Conservation (phyloP, 169 alveolate species). For the Theileria annulata region DNA sequence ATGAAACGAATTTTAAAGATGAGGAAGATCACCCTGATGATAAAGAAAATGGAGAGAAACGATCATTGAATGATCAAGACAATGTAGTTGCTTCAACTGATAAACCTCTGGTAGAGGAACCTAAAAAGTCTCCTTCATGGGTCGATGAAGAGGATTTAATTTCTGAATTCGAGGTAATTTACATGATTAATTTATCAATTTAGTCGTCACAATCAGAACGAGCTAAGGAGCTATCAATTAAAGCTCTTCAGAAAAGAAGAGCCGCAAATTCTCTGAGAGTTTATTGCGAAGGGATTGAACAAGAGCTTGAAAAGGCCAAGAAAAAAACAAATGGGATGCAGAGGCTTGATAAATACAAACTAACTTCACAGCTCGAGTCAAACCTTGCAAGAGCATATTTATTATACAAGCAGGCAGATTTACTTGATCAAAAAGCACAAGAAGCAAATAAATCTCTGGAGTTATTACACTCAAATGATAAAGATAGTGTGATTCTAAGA, state of each 20-base stretch:
- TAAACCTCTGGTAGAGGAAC: conserved; percentile 32
- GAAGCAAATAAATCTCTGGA: conserved; percentile 22
- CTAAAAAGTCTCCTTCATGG: conserved; percentile 52
- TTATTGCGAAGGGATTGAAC: conserved; percentile 52
- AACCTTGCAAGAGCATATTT: conserved; percentile 49
- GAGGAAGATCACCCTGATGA: neutral
- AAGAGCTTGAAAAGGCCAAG: conserved; percentile 43
- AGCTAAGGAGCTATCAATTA: conserved; percentile 48
- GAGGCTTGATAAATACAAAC: conserved; percentile 29
- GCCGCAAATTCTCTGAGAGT: conserved; percentile 58
- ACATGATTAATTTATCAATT: neutral
- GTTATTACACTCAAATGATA: conserved; percentile 22
- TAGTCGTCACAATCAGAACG: conserved; percentile 57
- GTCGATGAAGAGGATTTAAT: conserved; percentile 53
- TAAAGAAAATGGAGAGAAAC: conserved; percentile 3
- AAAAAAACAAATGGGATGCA: conserved; percentile 34
- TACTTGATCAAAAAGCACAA: conserved; percentile 41
- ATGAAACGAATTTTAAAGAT: neutral
- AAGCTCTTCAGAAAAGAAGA: conserved; percentile 54
- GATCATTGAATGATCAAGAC: neutral
- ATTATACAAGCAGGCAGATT: conserved; percentile 56
- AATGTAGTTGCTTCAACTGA: neutral
- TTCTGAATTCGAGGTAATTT: conserved; percentile 45
- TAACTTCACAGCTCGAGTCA: conserved; percentile 52
- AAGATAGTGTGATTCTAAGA: conserved; percentile 1